phyloP scores from a whole-genome alignment of 495 filamentous ascomycete species.

The Aspergillus cristatus region DNA sequence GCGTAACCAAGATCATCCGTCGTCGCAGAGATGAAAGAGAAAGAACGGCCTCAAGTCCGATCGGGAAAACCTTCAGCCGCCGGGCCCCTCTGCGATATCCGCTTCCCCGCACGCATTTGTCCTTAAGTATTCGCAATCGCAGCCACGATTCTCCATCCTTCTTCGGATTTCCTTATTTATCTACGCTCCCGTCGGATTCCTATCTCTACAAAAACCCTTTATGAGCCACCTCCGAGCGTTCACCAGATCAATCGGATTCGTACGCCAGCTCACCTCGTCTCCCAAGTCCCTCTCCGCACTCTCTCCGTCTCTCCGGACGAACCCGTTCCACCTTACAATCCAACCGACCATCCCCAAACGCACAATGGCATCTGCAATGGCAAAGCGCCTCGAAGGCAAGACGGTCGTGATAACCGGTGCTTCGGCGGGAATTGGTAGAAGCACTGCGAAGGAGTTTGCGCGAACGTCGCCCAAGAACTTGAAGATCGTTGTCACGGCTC shows the following conservation, averaged over 20 bases:
- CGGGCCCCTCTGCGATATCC: conserved; percentile 3
- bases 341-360: conserved; percentile 22
- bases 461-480: conserved; percentile 72
- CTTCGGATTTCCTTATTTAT: not conserved
- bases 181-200: conserved; percentile 6
- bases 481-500: conserved; percentile 78
- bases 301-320: conserved; percentile 10
- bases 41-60: conserved; percentile 3
- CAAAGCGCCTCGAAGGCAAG: conserved; percentile 85
- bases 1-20: too few species aligned
- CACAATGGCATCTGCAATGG: conserved; percentile 69
- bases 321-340: conserved; percentile 11
- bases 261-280: conserved; percentile 13
- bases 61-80: conserved; percentile 15
- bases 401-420: conserved; percentile 90
- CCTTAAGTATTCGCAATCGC: not conserved
- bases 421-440: conserved; percentile 83
- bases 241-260: conserved; percentile 19
- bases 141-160: conserved; percentile 1
- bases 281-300: conserved; percentile 9
- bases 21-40: not conserved
- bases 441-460: conserved; percentile 85
- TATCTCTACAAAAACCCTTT: conserved; percentile 5
- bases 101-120: conserved; percentile 8
- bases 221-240: conserved; percentile 26